Conservation (phyloP, 2,329 filamentous ascomycete species). For the Setomelanomma holmii region DNA sequence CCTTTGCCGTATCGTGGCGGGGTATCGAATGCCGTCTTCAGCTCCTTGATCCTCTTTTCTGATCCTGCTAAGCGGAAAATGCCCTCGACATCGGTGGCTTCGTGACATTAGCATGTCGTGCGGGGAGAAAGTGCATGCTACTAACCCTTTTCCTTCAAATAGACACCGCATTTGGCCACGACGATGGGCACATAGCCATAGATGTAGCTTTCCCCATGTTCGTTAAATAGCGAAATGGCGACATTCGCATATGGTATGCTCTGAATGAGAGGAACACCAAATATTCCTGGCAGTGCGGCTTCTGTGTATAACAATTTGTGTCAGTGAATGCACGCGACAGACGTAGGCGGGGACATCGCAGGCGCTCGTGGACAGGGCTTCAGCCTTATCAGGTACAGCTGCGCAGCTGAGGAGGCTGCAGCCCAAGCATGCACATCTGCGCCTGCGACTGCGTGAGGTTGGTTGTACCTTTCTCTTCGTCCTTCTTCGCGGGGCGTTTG, state of each 20-base stretch:
- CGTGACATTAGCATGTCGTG: conserved; percentile 26
- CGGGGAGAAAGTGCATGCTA: neutral
- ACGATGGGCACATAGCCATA: conserved; percentile 99
- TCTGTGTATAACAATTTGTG: conserved; percentile 31
- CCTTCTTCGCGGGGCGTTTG: conserved; percentile 67
- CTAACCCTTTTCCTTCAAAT: conserved; percentile 94
- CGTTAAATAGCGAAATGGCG: conserved; percentile 93
- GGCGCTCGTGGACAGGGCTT: conserved; percentile 17
- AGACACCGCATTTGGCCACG: conserved; percentile 97
- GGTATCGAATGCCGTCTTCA: conserved; percentile 90
- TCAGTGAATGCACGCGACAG: conserved; percentile 32
- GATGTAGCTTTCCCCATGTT: conserved; percentile 92
- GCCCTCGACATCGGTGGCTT: conserved; percentile 92
- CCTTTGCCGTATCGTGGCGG: conserved; percentile 91
- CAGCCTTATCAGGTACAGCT: conserved; percentile 22
- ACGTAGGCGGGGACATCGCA: conserved; percentile 19
- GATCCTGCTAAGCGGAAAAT: conserved; percentile 97
- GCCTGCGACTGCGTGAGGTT: neutral
- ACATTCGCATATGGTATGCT: conserved; percentile 99
- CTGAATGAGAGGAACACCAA: conserved; percentile 88
- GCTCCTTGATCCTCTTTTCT: conserved; percentile 96
- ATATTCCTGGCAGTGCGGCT: conserved; percentile 75
- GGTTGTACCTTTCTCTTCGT: conserved; percentile 66
- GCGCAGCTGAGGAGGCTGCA: conserved; percentile 7
- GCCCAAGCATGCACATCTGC: conserved; percentile 4